Evolutionary conservation across 1,284 basidiomycete species (phyloP), one percentile per base, ranked within the genome.

Genomic region (Lentinus polychrous): DNA sequence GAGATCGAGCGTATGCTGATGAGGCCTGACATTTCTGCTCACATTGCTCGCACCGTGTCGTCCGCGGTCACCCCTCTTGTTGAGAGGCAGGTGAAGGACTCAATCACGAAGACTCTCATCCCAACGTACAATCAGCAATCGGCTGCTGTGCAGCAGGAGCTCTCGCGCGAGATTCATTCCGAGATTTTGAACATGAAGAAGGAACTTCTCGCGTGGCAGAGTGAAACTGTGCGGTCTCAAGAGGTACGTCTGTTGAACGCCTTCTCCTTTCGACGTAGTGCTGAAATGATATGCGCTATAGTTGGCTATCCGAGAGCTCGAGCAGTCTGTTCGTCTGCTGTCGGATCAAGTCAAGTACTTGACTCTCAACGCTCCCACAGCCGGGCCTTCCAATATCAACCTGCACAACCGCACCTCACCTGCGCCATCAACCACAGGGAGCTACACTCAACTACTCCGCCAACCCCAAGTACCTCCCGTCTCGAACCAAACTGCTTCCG

Each of bases 311-410:
- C 76, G 85, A 49, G 86, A 90, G 38, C 74, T 91, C 49, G 86
- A 91, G 63, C 83, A 82, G 55, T 80, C 78, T 14, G 80, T 91
- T 48, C 74, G 85, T 42, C 56, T 75, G 24, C 68, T 91, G 49
- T 76, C 83, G 18, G 88, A 91, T 43, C 87, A 91, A 61, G 78
- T 91, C 58, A 89, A 88, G 61, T 86, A 79, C 67, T 65, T 89
- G 52, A 79, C 71, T 54, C 68, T 83, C 66, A 85, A 81, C 54
- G 31, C 49, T 53, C 67, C 44, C 49, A 58, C 57, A 49, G 67
- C 40, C 32, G 51, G 57, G 17, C 64, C 70, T 31, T 52, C 47
- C 44, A 56, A 51, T 45, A 70, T 73, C 51, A 67, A 71, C 39
- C 68, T 72, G 38, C 73, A 69, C 43, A 66, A 67, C 42, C 71